Percentiles rank a stretch among this genome's conserved stretches.
These are phyloP conservation scores for Populus simonii DNA, from an alignment of 345 rosid genomes.

Conservation along the genomic window DNA sequence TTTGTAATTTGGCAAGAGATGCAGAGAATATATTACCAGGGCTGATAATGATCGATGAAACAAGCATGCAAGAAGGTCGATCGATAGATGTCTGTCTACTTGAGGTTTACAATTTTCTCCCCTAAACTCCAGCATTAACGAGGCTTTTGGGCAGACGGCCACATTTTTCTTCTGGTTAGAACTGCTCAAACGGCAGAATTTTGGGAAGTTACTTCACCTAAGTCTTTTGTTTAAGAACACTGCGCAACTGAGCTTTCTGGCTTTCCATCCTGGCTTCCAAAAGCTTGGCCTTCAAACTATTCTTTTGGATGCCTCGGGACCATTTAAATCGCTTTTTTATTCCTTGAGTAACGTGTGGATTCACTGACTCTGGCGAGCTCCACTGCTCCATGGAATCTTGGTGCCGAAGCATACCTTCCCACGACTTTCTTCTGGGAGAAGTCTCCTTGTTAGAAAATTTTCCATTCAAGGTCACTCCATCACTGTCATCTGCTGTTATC, in stretches of 20 bases:
- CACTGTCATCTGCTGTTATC: constrained; percentile 12
- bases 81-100: background rate
- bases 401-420: constrained; percentile 2
- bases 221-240: constrained; percentile 6
- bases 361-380: background rate
- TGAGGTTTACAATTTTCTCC: background rate
- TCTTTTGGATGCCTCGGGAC: constrained; percentile 20
- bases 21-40: background rate
- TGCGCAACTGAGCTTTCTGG: constrained; percentile 17
- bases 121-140: background rate
- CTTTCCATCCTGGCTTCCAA: constrained; percentile 16
- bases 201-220: background rate
- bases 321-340: constrained; percentile 22
- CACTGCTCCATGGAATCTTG: constrained; percentile 2
- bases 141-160: background rate
- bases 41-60: background rate
- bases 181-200: background rate
- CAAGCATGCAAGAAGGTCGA: background rate
- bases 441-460: background rate
- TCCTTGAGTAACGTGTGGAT: constrained; percentile 27
- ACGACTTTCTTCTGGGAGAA: constrained; percentile 4
- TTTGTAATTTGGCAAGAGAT: background rate
- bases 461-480: constrained; percentile 5
- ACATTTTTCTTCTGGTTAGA: background rate
- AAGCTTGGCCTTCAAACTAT: constrained; percentile 15